Evolutionary conservation across 2,329 filamentous ascomycete genomes (phyloP), one percentile per base, ranked within the genome.

Genomic region (Lomentospora prolificans): DNA sequence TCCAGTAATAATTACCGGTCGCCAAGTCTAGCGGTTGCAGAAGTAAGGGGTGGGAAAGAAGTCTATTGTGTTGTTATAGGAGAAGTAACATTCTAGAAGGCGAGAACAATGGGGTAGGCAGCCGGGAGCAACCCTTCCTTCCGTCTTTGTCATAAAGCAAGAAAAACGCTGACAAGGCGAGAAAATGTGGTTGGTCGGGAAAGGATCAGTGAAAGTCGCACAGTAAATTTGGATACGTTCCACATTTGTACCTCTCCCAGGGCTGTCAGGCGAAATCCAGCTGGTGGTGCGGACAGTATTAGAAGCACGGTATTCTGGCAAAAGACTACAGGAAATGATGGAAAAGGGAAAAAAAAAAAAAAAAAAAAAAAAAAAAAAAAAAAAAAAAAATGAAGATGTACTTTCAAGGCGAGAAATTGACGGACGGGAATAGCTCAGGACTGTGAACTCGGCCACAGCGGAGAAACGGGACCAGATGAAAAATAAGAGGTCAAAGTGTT

Each of bases 1-100:
- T 48, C 44, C 44, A 48, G 44, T 48, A 48, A 48, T 48, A 48
- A 48, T 48, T 48, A 48, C 44, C 44, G 41, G 44, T 22, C 22
- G 44, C 44, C 44, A 48, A 50, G 44, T 27, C 33, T 24, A 50
- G 53, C 27, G 53, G 53, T 55, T 50, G 53, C 53, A 55, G 53
- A 48, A 55, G 53, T 48, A 55, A 55, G 53, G 53, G 53, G 53
- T 31, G 22, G 36, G 24, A 44, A 36, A 33, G 31, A 39, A 25
- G 19, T 39, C 44, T 30, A 50, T 25, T 50, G 53, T 50, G 19
- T 24, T 39, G 31, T 55, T 27, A 55, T 55, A 50, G 53, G 53
- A 55, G 30, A 48, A 39, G 44, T 48, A 51, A 55, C 41, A 48
- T 55, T 55, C 53, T 55, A 55, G 53, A 55, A 55, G 53, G 46